A percentile compares a stretch with the other conserved stretches of the same genome.
These are phyloP conservation scores for Kodamaea jinghongensis DNA, from an alignment of 805 yeast genomes.

Conservation along the genomic window DNA sequence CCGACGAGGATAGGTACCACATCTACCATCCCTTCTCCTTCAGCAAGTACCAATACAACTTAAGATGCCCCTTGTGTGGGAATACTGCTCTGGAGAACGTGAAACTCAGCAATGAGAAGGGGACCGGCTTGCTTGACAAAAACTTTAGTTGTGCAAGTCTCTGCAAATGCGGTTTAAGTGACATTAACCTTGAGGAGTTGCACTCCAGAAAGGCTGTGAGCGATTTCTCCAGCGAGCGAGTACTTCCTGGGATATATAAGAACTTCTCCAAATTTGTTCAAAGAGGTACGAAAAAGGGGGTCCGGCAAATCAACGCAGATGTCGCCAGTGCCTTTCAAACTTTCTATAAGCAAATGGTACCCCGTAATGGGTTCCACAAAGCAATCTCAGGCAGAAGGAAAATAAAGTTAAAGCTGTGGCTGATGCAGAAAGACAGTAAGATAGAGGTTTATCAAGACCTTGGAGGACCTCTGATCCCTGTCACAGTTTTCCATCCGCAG, in stretches of 20 bases:
- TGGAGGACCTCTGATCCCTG: too few species aligned
- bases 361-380: too few species aligned
- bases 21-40: neutral
- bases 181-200: slow-evolving; percentile 19
- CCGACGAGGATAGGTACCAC: neutral
- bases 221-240: slow-evolving; percentile 7
- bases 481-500: too few species aligned
- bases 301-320: too few species aligned
- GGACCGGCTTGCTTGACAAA: slow-evolving; percentile 14
- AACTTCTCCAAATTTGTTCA: slow-evolving; percentile 6
- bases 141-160: slow-evolving; percentile 4
- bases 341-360: too few species aligned
- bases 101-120: slow-evolving; percentile 8
- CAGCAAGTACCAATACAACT: neutral
- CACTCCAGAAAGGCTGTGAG: slow-evolving; percentile 16
- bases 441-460: too few species aligned
- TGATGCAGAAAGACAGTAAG: too few species aligned
- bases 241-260: slow-evolving; percentile 8
- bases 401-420: too few species aligned
- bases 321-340: too few species aligned
- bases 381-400: too few species aligned
- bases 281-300: too few species aligned
- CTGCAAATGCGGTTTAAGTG: neutral
- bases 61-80: neutral
- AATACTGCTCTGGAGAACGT: slow-evolving; percentile 1